Conservation (phyloP, 2,329 filamentous ascomycete genomes). For the Stromatinia cepivora region DNA sequence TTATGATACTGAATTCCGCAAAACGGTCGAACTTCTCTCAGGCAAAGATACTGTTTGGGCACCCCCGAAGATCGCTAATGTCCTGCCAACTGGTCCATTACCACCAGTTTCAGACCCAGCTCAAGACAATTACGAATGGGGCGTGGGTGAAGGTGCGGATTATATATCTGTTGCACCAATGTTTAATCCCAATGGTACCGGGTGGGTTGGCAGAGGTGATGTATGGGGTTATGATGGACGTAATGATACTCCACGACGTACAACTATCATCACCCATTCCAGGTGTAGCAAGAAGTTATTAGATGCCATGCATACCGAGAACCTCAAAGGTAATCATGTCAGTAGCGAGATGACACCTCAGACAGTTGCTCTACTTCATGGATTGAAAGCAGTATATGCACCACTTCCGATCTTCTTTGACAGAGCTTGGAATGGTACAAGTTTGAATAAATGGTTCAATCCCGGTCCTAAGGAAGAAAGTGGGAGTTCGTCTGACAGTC, state of each 20-base stretch:
- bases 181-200: conserved; percentile 70
- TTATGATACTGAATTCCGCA: conserved; percentile 66
- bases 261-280: conserved; percentile 76
- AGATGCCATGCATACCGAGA: conserved; percentile 76
- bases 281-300: conserved; percentile 71
- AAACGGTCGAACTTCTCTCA: conserved; percentile 53
- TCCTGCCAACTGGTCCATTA: conserved; percentile 61
- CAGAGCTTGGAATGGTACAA: conserved; percentile 62
- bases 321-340: conserved; percentile 70
- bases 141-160: conserved; percentile 73
- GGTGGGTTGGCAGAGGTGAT: conserved; percentile 70
- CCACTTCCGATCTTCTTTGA: conserved; percentile 81
- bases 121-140: conserved; percentile 72
- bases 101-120: conserved; percentile 59
- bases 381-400: conserved; percentile 74
- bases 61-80: conserved; percentile 57
- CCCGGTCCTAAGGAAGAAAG: conserved; percentile 55
- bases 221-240: conserved; percentile 51
- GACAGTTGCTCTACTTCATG: conserved; percentile 72
- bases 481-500: conserved; percentile 51
- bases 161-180: conserved; percentile 67
- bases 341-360: conserved; percentile 80
- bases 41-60: conserved; percentile 57
- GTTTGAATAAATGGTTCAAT: conserved; percentile 60
- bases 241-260: conserved; percentile 52